A percentile compares a stretch with the other conserved stretches of the same genome.
These are phyloP conservation scores for Yamadazyma epiphylla DNA, from an alignment of 1,139 yeast genomes.

Conservation along the genomic window DNA sequence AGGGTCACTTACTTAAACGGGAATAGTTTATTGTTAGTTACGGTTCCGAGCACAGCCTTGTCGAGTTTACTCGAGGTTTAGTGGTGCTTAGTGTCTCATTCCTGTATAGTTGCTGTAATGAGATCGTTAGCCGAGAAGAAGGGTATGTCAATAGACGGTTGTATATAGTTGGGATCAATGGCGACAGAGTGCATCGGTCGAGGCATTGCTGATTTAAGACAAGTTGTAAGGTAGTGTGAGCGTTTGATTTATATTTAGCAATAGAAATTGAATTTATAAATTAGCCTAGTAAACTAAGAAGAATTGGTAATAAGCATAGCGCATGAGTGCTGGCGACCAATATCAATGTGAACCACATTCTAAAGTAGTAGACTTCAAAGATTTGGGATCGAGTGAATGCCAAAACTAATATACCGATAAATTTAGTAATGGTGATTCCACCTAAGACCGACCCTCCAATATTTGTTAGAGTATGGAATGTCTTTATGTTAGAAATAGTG, in stretches of 20 bases:
- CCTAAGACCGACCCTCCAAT: slow-evolving; percentile 88
- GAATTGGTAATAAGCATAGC: slow-evolving; percentile 71
- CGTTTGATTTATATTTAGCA: no score
- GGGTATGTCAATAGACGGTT: no score
- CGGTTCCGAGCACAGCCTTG: background rate
- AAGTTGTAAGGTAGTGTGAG: no score
- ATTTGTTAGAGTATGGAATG: slow-evolving; percentile 59
- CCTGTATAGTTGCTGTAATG: no score
- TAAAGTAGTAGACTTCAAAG: slow-evolving; percentile 85
- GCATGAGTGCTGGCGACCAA: slow-evolving; percentile 76
- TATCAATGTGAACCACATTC: slow-evolving; percentile 92
- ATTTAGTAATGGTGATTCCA: slow-evolving; percentile 86
- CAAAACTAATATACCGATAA: slow-evolving; percentile 81
- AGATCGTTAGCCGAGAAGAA: no score
- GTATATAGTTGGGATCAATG: no score
- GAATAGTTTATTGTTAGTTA: no score
- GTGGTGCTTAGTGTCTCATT: no score
- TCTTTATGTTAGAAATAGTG: slow-evolving; percentile 13
- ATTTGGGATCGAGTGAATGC: slow-evolving; percentile 85
- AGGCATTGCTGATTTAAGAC: no score
- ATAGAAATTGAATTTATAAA: no score
- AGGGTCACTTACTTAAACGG: background rate
- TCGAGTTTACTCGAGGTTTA: background rate
- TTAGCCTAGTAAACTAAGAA: slow-evolving; percentile 58
- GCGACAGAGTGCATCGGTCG: no score